phyloP scores from a whole-genome alignment of 1,284 basidiomycete genomes.

The Gymnopus androsaceus region DNA sequence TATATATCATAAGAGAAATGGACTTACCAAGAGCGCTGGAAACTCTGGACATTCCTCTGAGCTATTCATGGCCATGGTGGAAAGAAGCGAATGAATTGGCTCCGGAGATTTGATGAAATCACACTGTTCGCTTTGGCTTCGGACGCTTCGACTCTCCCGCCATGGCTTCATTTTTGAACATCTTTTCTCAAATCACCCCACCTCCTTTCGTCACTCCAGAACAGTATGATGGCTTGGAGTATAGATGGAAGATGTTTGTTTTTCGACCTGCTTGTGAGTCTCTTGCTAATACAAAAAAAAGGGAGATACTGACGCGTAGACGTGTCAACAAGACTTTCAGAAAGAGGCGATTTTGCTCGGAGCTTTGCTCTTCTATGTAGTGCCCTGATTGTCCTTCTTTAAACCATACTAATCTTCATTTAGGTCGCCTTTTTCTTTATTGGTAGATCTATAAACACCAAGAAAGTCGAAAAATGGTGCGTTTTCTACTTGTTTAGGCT shows the following conservation, averaged over 20 bases:
- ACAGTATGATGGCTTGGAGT: conserved; percentile 60
- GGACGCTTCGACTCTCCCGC: not conserved
- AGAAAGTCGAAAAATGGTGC: conserved; percentile 60
- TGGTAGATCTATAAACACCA: conserved; percentile 57
- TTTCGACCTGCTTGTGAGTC: conserved; percentile 78
- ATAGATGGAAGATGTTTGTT: conserved; percentile 71
- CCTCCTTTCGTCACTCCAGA: conserved; percentile 42
- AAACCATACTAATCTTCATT: too few species aligned
- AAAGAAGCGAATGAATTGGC: not conserved
- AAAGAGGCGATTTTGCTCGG: conserved; percentile 61
- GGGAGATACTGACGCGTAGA: conserved; percentile 15
- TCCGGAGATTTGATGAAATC: too few species aligned
- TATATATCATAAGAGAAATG: conserved; percentile 6
- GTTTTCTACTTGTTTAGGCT: conserved; percentile 16
- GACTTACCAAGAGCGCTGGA: conserved; percentile 13
- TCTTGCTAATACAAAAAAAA: conserved; percentile 1
- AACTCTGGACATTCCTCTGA: conserved; percentile 5
- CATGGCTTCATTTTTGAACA: conserved; percentile 31
- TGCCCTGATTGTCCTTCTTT: too few species aligned
- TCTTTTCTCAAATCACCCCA: conserved; percentile 52
- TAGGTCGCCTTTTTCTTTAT: conserved; percentile 50
- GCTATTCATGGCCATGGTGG: conserved; percentile 12
- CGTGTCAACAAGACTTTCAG: conserved; percentile 57
- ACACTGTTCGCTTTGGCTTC: too few species aligned
- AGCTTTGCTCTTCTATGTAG: conserved; percentile 56